Percentiles rank a stretch among this genome's conserved stretches.
Conservation (phyloP, 208 protist species). For the Endotrypanum monterogeii region DNA sequence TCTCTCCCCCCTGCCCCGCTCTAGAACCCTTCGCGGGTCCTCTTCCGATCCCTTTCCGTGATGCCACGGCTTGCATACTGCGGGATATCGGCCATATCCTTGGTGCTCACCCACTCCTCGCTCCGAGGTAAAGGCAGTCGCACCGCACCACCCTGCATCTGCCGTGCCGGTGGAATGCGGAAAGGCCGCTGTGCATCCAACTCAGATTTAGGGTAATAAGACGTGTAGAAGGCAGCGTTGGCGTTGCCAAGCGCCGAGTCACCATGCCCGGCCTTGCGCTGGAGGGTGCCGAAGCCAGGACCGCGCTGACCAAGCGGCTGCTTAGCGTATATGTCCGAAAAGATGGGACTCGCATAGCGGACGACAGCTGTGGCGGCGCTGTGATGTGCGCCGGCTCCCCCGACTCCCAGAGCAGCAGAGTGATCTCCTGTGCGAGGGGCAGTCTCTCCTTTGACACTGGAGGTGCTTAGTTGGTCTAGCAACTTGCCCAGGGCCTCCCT, state of each 20-base stretch:
- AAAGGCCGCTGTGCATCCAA: slow-evolving; percentile 41
- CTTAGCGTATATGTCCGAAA: slow-evolving; percentile 37
- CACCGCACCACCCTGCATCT: slow-evolving; percentile 37
- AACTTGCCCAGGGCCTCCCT: slow-evolving; percentile 48
- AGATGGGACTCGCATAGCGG: slow-evolving; percentile 34
- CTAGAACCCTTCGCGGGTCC: slow-evolving; percentile 26
- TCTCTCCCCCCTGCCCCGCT: neutral
- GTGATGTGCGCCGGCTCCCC: slow-evolving; percentile 4
- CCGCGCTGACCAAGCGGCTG: slow-evolving; percentile 60
- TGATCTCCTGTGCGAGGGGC: neutral
- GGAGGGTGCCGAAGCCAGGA: slow-evolving; percentile 56
- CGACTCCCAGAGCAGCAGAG: neutral
- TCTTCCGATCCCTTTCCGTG: slow-evolving; percentile 31
- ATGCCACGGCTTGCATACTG: slow-evolving; percentile 35
- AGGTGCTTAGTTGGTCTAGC: slow-evolving; percentile 44
- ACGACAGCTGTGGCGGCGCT: slow-evolving; percentile 26
- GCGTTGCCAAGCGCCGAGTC: slow-evolving; percentile 4
- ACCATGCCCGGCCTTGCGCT: slow-evolving; percentile 28
- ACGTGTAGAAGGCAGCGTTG: slow-evolving; percentile 20
- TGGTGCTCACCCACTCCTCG: slow-evolving; percentile 57
- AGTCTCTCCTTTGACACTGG: slow-evolving; percentile 6
- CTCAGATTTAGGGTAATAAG: slow-evolving; percentile 60
- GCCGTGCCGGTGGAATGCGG: slow-evolving; percentile 47
- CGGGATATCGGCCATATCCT: slow-evolving; percentile 61
- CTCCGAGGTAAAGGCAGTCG: slow-evolving; percentile 55